Evolutionary conservation across 139 green algal genomes (phyloP).

Genomic region (Deuterostichococcus epilithicus): DNA sequence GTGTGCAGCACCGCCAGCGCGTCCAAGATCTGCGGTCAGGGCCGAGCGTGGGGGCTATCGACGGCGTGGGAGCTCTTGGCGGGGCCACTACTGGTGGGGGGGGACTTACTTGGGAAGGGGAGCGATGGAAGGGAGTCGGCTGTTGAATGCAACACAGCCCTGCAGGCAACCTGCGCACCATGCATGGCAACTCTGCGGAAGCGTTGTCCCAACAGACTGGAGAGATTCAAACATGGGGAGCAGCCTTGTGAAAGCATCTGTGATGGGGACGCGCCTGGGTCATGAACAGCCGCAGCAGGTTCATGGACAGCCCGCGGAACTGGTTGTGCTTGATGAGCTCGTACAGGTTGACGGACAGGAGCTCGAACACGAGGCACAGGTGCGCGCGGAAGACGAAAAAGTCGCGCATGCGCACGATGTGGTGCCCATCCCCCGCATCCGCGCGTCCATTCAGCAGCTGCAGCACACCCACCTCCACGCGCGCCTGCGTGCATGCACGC

Average conservation of each 20-base stretch:
- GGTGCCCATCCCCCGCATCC: slow-evolving; percentile 71
- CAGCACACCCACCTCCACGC: slow-evolving; percentile 88
- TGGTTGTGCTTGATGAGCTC: slow-evolving; percentile 95
- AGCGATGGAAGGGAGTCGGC: background rate
- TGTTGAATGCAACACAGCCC: too few species aligned
- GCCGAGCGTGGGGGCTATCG: too few species aligned
- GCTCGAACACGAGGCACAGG: slow-evolving; percentile 97
- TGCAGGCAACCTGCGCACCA: too few species aligned
- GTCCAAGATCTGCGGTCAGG: slow-evolving; percentile 77
- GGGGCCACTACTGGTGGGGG: too few species aligned
- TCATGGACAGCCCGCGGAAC: slow-evolving; percentile 84
- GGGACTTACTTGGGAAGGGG: too few species aligned
- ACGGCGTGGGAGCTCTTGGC: too few species aligned
- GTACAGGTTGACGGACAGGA: slow-evolving; percentile 95
- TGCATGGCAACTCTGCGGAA: background rate
- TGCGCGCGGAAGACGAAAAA: slow-evolving; percentile 88
- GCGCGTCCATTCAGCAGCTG: slow-evolving; percentile 84
- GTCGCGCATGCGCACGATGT: slow-evolving; percentile 94
- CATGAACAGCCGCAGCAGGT: slow-evolving; percentile 82
- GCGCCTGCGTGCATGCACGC: too few species aligned
- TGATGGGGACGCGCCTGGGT: slow-evolving; percentile 38
- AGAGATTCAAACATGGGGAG: background rate
- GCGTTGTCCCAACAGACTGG: background rate
- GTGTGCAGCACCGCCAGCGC: slow-evolving; percentile 77
- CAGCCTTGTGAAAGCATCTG: background rate